Conservation (phyloP, 805 yeast genomes). For the Myxozyma vanderwaltii region DNA sequence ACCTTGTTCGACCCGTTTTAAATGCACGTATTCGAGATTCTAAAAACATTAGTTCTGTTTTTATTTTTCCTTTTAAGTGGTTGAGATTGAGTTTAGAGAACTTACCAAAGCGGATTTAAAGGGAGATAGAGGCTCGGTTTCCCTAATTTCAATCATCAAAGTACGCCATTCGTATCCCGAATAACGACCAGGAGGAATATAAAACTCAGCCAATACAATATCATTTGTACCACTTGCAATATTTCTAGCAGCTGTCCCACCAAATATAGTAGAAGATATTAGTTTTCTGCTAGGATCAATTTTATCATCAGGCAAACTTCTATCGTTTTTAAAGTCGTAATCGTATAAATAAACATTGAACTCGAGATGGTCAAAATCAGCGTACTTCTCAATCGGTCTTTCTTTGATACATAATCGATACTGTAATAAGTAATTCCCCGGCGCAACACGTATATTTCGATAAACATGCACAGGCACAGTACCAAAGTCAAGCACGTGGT, state of each 20-base stretch:
- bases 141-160: conserved; percentile 6
- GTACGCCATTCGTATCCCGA: conserved; percentile 12
- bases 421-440: conserved; percentile 8
- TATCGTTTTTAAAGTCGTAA: conserved; percentile 6
- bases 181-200: conserved; percentile 6
- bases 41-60: background rate
- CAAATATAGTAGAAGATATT: conserved; percentile 2
- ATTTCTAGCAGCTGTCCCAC: background rate
- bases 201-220: conserved; percentile 1
- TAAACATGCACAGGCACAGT: conserved; percentile 4
- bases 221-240: conserved; percentile 7
- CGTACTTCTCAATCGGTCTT: conserved; percentile 5
- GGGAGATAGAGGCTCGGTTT: background rate
- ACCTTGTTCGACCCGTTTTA: conserved; percentile 8
- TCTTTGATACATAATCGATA: conserved; percentile 10
- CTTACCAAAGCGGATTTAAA: conserved; percentile 3
- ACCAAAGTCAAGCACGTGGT: conserved; percentile 9
- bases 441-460: conserved; percentile 5
- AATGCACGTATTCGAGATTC: conserved; percentile 9
- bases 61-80: too few relatives aligned
- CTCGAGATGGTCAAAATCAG: conserved; percentile 6
- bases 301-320: conserved; percentile 1
- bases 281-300: background rate
- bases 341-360: conserved; percentile 4
- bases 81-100: background rate